These are phyloP conservation scores for Saccharomycopsis hybrid DNA, from an alignment of 1,139 yeast species.

Conservation along the genomic window DNA sequence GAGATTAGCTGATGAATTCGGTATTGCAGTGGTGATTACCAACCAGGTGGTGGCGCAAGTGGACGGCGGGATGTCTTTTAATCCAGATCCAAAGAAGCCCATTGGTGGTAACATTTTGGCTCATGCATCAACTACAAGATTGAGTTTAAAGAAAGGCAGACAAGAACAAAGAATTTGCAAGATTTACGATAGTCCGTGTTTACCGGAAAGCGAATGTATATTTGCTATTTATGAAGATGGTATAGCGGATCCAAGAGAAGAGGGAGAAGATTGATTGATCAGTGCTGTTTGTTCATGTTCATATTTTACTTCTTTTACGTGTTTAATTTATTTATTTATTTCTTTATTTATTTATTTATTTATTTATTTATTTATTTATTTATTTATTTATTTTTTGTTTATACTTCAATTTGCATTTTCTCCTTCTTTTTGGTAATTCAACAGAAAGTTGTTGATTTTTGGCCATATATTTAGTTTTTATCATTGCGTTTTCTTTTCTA, in stretches of 20 bases:
- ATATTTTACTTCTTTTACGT: neutral
- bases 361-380: neutral
- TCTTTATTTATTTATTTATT: too few relatives aligned
- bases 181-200: conserved; percentile 90
- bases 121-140: conserved; percentile 90
- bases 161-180: conserved; percentile 92
- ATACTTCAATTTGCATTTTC: neutral
- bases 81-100: conserved; percentile 98
- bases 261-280: conserved; percentile 44
- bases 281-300: too few relatives aligned
- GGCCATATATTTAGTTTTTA: too few relatives aligned
- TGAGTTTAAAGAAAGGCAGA: conserved; percentile 82
- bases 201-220: conserved; percentile 91
- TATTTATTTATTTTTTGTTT: conserved; percentile 20
- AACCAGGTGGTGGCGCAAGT: conserved; percentile 98
- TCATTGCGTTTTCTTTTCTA: too few relatives aligned
- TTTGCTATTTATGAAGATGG: conserved; percentile 97
- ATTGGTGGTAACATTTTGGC: conserved; percentile 98
- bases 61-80: conserved; percentile 82
- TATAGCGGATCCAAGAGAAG: conserved; percentile 88
- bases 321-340: neutral
- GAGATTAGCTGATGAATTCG: conserved; percentile 93
- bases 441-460: too few relatives aligned
- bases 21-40: conserved; percentile 96
- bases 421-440: neutral